Percentiles rank a stretch among this genome's conserved stretches.
These are phyloP conservation scores for Psilocybe sp. DNA, from an alignment of 768 basidiomycete species.

Conservation along the genomic window DNA sequence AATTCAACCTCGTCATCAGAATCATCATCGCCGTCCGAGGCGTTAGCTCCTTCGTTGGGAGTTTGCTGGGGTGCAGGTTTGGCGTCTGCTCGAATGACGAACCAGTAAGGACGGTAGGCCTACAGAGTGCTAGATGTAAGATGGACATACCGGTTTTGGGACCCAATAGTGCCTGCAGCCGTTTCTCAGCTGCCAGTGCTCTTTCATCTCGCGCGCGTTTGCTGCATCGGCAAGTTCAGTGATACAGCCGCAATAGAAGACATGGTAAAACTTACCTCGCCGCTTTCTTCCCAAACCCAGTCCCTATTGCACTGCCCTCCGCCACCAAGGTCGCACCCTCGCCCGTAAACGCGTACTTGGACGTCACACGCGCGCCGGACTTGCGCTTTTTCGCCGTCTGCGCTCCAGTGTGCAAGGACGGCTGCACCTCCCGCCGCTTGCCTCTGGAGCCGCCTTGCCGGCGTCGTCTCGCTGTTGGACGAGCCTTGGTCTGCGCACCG, in stretches of 20 bases:
- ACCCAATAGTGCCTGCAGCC: conserved; percentile 46
- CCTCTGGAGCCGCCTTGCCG: conserved; percentile 26
- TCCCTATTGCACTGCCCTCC: conserved; percentile 40
- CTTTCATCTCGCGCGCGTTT: conserved; percentile 79
- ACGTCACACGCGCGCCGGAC: conserved; percentile 65
- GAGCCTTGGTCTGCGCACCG: conserved; percentile 65
- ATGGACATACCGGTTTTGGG: conserved; percentile 21
- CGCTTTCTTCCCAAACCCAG: conserved; percentile 72
- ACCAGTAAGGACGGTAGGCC: not conserved
- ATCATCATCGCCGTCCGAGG: conserved; percentile 17
- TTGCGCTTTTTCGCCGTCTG: conserved; percentile 71
- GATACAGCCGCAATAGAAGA: too few species aligned
- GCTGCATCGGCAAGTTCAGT: conserved; percentile 34
- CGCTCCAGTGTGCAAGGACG: conserved; percentile 55
- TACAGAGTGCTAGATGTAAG: too few species aligned
- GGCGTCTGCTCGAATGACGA: not conserved
- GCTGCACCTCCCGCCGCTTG: conserved; percentile 35
- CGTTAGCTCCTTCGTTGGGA: conserved; percentile 7
- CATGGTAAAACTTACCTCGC: conserved; percentile 57
- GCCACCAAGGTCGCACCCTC: conserved; percentile 52
- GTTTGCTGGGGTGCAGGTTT: too few species aligned
- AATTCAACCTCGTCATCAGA: conserved; percentile 36
- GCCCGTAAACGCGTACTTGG: conserved; percentile 58
- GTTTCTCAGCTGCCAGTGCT: conserved; percentile 68
- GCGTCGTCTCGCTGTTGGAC: conserved; percentile 48